Evolutionary conservation across 164 flowering plant genomes (phyloP).

Genomic region (Hamamelis virginiana): DNA sequence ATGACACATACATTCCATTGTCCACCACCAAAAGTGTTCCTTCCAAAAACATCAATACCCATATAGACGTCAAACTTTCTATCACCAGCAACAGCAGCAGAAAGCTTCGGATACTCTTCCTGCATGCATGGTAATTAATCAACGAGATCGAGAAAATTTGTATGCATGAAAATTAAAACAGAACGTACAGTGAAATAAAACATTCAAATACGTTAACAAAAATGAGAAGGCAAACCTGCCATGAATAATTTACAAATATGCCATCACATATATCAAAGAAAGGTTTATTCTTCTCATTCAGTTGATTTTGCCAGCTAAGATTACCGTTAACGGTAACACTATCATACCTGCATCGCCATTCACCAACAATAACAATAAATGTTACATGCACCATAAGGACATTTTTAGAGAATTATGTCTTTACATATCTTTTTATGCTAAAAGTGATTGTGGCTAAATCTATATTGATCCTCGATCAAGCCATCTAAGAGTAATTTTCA

Average conservation of each 20-base stretch:
- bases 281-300: constrained; percentile 76
- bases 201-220: background rate
- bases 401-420: too few species aligned
- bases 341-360: constrained; percentile 72
- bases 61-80: constrained; percentile 88
- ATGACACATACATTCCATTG: constrained; percentile 76
- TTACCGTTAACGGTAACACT: constrained; percentile 68
- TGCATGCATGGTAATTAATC: constrained; percentile 26
- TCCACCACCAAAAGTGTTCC: constrained; percentile 85
- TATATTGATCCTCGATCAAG: too few species aligned
- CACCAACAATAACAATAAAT: background rate
- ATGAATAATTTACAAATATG: constrained; percentile 79
- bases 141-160: too few species aligned
- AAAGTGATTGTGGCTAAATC: too few species aligned
- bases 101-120: constrained; percentile 69
- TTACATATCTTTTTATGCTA: too few species aligned
- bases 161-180: background rate
- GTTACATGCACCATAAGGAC: background rate
- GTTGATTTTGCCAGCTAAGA: constrained; percentile 76
- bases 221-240: constrained; percentile 52
- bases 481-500: too few species aligned
- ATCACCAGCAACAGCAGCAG: constrained; percentile 77
- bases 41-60: constrained; percentile 95
- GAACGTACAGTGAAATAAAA: background rate
- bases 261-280: constrained; percentile 96